These are phyloP conservation scores for Leptomonas pyrrhocoris DNA, from an alignment of 208 protist genomes.

Conservation along the genomic window DNA sequence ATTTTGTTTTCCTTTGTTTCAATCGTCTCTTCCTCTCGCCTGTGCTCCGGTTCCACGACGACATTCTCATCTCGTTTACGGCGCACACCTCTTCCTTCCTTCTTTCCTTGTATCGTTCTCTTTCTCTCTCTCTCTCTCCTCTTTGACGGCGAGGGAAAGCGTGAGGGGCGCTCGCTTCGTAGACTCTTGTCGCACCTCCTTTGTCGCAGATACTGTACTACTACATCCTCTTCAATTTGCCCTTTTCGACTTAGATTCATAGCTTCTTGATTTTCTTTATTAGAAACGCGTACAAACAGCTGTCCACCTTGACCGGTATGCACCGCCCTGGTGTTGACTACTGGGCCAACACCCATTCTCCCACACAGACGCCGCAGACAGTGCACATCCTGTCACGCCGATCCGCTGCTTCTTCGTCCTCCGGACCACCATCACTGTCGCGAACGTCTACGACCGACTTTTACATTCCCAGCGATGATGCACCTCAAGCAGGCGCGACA, in stretches of 20 bases:
- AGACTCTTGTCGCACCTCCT: too few species aligned
- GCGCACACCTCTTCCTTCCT: background rate
- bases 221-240: too few species aligned
- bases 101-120: background rate
- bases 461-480: background rate
- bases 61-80: background rate
- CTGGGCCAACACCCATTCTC: constrained; percentile 4
- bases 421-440: constrained; percentile 8
- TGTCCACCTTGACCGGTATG: background rate
- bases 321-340: constrained; percentile 28
- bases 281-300: background rate
- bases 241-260: background rate
- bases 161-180: background rate
- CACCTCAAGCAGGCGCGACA: background rate
- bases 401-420: background rate
- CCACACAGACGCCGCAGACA: background rate
- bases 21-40: too few species aligned
- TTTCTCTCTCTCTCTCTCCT: background rate
- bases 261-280: background rate
- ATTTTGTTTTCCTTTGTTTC: too few species aligned
- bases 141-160: background rate
- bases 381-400: background rate
- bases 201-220: too few species aligned
- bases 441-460: constrained; percentile 6
- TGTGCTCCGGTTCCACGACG: too few species aligned